phyloP scores from a whole-genome alignment of 129 eudicot species.

The Artemisia argyi region DNA sequence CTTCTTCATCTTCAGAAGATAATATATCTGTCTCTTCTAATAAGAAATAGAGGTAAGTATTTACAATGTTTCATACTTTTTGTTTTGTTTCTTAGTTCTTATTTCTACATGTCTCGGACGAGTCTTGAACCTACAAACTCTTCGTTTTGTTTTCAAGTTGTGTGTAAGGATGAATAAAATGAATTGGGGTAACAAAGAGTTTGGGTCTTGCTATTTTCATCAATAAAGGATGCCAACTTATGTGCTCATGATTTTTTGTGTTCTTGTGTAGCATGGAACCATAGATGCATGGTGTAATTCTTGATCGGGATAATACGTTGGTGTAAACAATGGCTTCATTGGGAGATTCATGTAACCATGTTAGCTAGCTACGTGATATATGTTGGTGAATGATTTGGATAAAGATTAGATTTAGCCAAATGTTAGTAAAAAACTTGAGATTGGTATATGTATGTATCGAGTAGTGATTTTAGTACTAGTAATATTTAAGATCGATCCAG shows the following conservation, averaged over 20 bases:
- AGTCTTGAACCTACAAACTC: neutral
- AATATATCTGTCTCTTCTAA: constrained; percentile 11
- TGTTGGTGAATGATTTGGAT: constrained; percentile 4
- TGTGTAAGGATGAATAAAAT: neutral
- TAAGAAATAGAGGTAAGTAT: constrained; percentile 21
- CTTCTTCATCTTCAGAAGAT: constrained; percentile 21
- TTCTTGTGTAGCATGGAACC: neutral
- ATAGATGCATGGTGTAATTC: neutral
- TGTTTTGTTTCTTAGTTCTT: neutral
- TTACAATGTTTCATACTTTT: neutral
- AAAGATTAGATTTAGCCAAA: neutral
- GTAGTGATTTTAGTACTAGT: no score
- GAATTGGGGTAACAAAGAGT: neutral
- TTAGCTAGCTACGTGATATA: neutral
- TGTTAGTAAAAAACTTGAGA: neutral
- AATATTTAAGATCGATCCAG: no score
- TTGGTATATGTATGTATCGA: constrained; percentile 11
- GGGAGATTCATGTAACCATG: neutral
- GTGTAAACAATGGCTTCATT: constrained; percentile 14
- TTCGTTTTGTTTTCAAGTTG: neutral
- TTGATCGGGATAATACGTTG: constrained; percentile 10
- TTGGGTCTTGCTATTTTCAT: no score
- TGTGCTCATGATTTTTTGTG: neutral
- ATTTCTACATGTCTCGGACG: neutral
- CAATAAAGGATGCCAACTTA: neutral